Evolutionary conservation across 306 rosid species (phyloP).

Genomic region (Prinsepia uniflora): DNA sequence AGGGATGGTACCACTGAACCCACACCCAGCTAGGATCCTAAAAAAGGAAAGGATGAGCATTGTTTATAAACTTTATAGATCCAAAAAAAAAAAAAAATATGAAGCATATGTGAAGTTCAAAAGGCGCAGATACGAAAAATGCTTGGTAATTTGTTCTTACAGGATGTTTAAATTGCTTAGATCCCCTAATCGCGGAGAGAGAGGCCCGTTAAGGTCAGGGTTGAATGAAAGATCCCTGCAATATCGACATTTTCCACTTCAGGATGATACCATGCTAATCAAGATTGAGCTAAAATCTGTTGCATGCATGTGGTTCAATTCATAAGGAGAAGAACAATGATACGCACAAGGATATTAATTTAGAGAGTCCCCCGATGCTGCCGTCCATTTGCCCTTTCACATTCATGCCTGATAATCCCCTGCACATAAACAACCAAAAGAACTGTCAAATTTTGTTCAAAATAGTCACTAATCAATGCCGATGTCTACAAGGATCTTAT

Average conservation of each 20-base stretch:
- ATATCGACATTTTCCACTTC: conserved; percentile 16
- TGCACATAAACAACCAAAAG: conserved; percentile 24
- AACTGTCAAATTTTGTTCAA: neutral
- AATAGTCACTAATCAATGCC: neutral
- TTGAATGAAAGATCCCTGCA: conserved; percentile 78
- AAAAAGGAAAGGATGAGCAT: conserved; percentile 16
- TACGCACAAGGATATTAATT: conserved; percentile 70
- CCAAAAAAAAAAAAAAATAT: neutral
- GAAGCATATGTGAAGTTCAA: neutral
- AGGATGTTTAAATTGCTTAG: conserved; percentile 58
- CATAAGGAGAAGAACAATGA: conserved; percentile 1
- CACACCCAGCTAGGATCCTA: conserved; percentile 91
- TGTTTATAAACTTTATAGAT: neutral
- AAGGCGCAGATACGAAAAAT: conserved; percentile 11
- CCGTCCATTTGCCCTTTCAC: conserved; percentile 60
- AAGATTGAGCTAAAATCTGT: conserved; percentile 9
- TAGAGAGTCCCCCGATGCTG: conserved; percentile 64
- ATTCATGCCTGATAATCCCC: conserved; percentile 69
- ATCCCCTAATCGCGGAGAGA: conserved; percentile 48
- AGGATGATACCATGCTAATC: conserved; percentile 11
- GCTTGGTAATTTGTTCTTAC: conserved; percentile 47
- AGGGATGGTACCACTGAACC: conserved; percentile 81
- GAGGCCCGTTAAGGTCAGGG: conserved; percentile 48
- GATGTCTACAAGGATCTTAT: neutral
- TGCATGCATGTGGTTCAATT: neutral